These are phyloP conservation scores for Ogataea salicorniae DNA, from an alignment of 805 yeast genomes.

Conservation along the genomic window DNA sequence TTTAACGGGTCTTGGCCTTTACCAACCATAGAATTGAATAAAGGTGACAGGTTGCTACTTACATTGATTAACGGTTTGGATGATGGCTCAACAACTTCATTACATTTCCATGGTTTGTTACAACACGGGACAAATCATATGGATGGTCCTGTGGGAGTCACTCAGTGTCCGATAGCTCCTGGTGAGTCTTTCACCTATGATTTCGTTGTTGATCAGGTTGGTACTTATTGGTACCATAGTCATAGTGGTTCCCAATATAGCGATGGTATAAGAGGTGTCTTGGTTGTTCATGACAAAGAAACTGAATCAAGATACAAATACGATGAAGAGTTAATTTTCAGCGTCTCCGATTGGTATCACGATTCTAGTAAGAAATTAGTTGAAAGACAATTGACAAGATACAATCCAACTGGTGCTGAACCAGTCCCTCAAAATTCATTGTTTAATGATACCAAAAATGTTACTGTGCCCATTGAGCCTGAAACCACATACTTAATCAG, in stretches of 20 bases:
- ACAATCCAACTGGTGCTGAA: conserved; percentile 82
- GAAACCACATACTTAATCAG: conserved; percentile 61
- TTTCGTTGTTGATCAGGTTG: conserved; percentile 67
- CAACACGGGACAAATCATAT: conserved; percentile 55
- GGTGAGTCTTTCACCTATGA: conserved; percentile 64
- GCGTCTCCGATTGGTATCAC: conserved; percentile 64
- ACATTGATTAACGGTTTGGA: conserved; percentile 57
- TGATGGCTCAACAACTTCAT: conserved; percentile 42
- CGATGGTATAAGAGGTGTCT: conserved; percentile 70
- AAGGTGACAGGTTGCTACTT: conserved; percentile 57
- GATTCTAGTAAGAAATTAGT: conserved; percentile 42
- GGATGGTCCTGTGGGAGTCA: conserved; percentile 80
- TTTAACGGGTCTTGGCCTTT: conserved; percentile 71
- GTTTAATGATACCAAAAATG: conserved; percentile 60
- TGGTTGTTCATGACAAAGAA: conserved; percentile 55
- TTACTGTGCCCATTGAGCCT: conserved; percentile 49
- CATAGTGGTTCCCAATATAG: conserved; percentile 74
- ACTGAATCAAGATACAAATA: conserved; percentile 45
- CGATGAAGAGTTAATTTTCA: conserved; percentile 57
- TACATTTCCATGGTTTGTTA: conserved; percentile 78
- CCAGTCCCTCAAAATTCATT: conserved; percentile 68
- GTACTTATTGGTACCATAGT: conserved; percentile 83
- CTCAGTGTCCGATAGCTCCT: conserved; percentile 75
- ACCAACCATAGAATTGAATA: conserved; percentile 59
- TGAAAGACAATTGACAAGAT: conserved; percentile 49